Evolutionary conservation across 2,329 filamentous ascomycete genomes (phyloP).

Genomic region (Nannizziopsis barbatae): DNA sequence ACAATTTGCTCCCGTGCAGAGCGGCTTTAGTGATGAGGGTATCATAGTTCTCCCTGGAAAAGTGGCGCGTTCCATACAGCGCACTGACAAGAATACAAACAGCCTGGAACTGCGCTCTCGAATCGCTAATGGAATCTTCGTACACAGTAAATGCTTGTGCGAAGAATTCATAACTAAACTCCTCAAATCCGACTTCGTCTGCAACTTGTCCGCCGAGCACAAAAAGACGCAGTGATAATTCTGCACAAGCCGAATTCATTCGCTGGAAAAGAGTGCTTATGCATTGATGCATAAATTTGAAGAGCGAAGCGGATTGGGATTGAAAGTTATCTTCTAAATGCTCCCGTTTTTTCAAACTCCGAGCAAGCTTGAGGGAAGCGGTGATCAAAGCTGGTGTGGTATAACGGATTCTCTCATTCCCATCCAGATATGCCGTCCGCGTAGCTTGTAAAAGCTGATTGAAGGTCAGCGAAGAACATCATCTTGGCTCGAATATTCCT

Average conservation of each 20-base stretch:
- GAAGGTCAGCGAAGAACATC: slow-evolving; percentile 16
- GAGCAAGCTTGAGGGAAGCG: slow-evolving; percentile 75
- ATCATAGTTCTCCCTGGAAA: slow-evolving; percentile 95
- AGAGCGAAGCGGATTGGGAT: slow-evolving; percentile 65
- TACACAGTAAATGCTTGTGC: slow-evolving; percentile 97
- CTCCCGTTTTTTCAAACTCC: slow-evolving; percentile 79
- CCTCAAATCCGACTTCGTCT: slow-evolving; percentile 82
- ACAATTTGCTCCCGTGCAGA: slow-evolving; percentile 86
- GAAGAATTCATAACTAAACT: slow-evolving; percentile 96
- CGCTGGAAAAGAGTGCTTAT: slow-evolving; percentile 79
- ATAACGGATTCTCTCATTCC: slow-evolving; percentile 90
- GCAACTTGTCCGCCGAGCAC: slow-evolving; percentile 86
- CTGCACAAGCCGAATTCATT: slow-evolving; percentile 69
- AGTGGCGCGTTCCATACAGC: slow-evolving; percentile 77
- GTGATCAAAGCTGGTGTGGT: slow-evolving; percentile 90
- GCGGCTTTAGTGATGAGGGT: slow-evolving; percentile 97
- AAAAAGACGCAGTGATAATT: slow-evolving; percentile 80
- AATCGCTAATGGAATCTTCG: slow-evolving; percentile 91
- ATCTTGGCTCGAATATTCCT: slow-evolving; percentile 11
- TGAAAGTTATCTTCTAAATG: slow-evolving; percentile 71
- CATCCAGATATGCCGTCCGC: slow-evolving; percentile 75
- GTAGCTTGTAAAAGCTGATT: slow-evolving; percentile 67
- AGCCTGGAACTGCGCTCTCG: slow-evolving; percentile 92
- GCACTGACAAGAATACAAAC: slow-evolving; percentile 88
- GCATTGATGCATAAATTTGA: slow-evolving; percentile 88